Evolutionary conservation across 2,329 filamentous ascomycete species (phyloP).

Genomic region (Parastagonospora avenae): DNA sequence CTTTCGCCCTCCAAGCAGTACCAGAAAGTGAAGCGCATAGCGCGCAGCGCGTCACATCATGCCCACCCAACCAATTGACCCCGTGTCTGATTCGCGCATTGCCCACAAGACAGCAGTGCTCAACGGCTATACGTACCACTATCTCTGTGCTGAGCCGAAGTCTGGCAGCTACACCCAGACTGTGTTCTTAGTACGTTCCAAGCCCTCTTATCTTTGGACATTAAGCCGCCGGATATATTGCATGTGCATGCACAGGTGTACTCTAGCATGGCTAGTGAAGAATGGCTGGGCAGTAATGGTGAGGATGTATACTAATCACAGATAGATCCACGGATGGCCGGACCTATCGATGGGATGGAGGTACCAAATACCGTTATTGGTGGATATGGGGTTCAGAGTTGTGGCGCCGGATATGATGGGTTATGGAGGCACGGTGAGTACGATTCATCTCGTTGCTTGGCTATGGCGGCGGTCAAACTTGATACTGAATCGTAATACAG

Average conservation of each 20-base stretch:
- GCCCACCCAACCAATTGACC: conserved; percentile 66
- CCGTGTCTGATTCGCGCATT: conserved; percentile 69
- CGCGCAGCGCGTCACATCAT: conserved; percentile 43
- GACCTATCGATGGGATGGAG: conserved; percentile 87
- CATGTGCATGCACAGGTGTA: neutral
- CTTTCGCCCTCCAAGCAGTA: too few species aligned
- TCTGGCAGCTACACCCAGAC: conserved; percentile 55
- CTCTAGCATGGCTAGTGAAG: neutral
- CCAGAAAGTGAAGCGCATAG: conserved; percentile 1
- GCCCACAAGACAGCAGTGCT: conserved; percentile 66
- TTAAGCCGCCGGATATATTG: conserved; percentile 22
- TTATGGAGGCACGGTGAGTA: conserved; percentile 73
- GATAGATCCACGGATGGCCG: conserved; percentile 76
- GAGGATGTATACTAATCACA: too few species aligned
- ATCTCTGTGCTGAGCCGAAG: conserved; percentile 57
- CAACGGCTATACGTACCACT: conserved; percentile 73
- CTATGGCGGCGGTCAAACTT: neutral
- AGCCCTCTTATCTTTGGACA: conserved; percentile 9
- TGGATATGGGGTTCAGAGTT: conserved; percentile 74
- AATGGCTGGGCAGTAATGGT: neutral
- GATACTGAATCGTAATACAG: conserved; percentile 23
- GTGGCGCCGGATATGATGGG: conserved; percentile 87
- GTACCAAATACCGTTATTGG: conserved; percentile 79
- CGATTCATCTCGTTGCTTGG: neutral
- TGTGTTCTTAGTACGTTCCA: conserved; percentile 56